These are phyloP conservation scores for Micractinium conductrix DNA, from an alignment of 139 green algal genomes.

Conservation along the genomic window DNA sequence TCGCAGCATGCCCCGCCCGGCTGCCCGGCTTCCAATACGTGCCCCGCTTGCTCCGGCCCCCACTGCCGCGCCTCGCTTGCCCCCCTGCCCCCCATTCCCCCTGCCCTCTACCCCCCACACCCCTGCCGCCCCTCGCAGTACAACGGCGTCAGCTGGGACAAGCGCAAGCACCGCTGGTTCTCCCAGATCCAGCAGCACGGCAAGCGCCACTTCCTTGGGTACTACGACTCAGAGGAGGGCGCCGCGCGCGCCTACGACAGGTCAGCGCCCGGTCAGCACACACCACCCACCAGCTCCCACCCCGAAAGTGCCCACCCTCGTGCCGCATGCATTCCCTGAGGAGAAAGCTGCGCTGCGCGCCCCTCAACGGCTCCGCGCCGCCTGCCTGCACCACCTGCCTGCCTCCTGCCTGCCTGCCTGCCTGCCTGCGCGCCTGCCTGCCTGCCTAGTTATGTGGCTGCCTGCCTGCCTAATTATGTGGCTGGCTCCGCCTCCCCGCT, in stretches of 20 bases:
- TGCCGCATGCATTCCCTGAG: no score
- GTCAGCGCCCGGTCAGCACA: neutral
- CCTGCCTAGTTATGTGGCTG: no score
- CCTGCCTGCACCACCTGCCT: neutral
- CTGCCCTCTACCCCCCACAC: no score
- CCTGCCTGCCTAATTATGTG: no score
- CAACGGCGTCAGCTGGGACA: conserved; percentile 48
- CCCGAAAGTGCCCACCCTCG: no score
- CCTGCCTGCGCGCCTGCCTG: no score
- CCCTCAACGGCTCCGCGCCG: neutral
- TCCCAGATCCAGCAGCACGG: conserved; percentile 43
- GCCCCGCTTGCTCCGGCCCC: no score
- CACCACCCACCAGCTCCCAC: neutral
- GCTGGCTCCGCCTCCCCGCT: no score
- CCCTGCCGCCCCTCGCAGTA: neutral
- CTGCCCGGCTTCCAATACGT: neutral
- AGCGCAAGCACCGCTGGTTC: conserved; percentile 46
- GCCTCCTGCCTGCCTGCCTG: neutral
- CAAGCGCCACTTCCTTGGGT: conserved; percentile 39
- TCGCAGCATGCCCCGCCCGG: no score
- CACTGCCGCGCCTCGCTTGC: neutral
- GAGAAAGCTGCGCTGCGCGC: no score
- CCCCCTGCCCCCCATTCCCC: neutral
- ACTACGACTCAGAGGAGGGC: conserved; percentile 21
- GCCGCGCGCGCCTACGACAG: conserved; percentile 38